A percentile compares a stretch with the other conserved stretches of the same genome.
Evolutionary conservation across 768 basidiomycete species (phyloP).

Genomic region (Tulasnella sp.): DNA sequence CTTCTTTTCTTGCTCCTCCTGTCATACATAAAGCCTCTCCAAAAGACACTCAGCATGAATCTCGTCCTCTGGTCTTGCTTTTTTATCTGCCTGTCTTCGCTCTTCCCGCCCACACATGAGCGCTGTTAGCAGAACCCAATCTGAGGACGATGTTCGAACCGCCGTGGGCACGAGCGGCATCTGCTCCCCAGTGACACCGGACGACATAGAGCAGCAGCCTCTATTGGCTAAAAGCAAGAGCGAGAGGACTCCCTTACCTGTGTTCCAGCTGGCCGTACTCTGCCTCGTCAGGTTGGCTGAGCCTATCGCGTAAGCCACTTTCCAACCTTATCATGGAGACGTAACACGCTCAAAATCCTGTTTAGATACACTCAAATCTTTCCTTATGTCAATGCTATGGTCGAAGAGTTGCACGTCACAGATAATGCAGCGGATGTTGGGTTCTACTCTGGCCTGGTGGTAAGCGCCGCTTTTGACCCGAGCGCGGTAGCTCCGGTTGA

Average conservation of each 20-base stretch:
- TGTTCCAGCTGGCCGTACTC: constrained; percentile 30
- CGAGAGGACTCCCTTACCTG: constrained; percentile 30
- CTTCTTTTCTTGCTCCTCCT: not conserved
- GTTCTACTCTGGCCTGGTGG: constrained; percentile 30
- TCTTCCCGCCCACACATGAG: not conserved
- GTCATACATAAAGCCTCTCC: not conserved
- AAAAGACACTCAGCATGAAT: not conserved
- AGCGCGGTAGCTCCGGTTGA: not conserved
- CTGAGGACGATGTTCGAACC: not conserved
- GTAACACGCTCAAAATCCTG: not conserved
- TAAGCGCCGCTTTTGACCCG: not conserved
- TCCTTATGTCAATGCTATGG: constrained; percentile 32
- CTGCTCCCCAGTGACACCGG: not conserved
- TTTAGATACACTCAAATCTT: constrained; percentile 29
- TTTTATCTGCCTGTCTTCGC: not conserved
- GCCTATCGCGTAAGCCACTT: constrained; percentile 29
- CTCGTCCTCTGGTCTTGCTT: not conserved
- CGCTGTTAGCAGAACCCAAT: not conserved
- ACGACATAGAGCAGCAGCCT: constrained; percentile 17
- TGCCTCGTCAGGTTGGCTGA: constrained; percentile 31
- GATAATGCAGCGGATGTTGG: constrained; percentile 28
- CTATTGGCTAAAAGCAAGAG: not conserved
- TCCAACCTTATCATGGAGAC: not conserved
- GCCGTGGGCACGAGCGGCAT: not conserved
- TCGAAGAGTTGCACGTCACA: constrained; percentile 29